phyloP scores from a whole-genome alignment of 495 filamentous ascomycete species.

The Parathielavia appendiculata region DNA sequence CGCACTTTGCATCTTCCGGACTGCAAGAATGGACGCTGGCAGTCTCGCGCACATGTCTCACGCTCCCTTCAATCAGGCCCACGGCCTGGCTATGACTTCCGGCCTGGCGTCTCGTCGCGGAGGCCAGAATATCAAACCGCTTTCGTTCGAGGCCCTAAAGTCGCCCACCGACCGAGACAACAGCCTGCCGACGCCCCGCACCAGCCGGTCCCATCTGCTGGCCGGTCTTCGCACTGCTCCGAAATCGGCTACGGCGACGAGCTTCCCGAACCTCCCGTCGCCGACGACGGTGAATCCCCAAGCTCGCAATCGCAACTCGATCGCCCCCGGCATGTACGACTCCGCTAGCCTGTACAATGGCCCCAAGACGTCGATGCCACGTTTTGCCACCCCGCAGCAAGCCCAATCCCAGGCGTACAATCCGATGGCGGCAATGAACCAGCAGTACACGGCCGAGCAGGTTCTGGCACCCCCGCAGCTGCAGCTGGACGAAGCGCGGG shows the following conservation, averaged over 20 bases:
- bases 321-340: conserved; percentile 46
- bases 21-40: conserved; percentile 79
- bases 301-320: conserved; percentile 42
- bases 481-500: conserved; percentile 59
- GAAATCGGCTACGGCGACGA: conserved; percentile 65
- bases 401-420: conserved; percentile 28
- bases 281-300: conserved; percentile 36
- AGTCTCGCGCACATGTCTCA: conserved; percentile 99
- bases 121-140: conserved; percentile 77
- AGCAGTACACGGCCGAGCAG: conserved; percentile 64
- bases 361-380: conserved; percentile 51
- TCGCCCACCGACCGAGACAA: conserved; percentile 46
- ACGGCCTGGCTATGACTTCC: conserved; percentile 69
- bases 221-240: conserved; percentile 91
- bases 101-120: conserved; percentile 77
- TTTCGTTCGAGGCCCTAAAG: conserved; percentile 65
- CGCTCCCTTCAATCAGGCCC: conserved; percentile 64
- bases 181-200: conserved; percentile 71
- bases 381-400: conserved; percentile 32
- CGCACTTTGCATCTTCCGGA: conserved; percentile 3
- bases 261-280: conserved; percentile 64
- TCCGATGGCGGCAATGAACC: conserved; percentile 26
- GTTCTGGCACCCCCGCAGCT: conserved; percentile 78
- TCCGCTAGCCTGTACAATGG: conserved; percentile 39
- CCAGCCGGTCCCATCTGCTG: conserved; percentile 89